Conservation (phyloP, 768 basidiomycete species). For the Trametes punicea region DNA sequence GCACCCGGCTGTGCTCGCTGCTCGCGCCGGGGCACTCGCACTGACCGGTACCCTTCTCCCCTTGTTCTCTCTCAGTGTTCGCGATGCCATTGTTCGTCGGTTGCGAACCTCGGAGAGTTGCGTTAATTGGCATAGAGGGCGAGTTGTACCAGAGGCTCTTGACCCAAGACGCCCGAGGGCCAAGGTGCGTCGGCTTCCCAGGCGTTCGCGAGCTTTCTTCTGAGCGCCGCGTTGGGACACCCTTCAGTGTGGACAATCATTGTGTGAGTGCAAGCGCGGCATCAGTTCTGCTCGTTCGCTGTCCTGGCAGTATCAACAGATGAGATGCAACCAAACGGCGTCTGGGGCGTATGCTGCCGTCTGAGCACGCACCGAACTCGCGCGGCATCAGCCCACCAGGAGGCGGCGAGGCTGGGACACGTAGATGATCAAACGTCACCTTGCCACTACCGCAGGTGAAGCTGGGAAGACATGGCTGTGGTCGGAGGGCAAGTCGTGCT, state of each 20-base stretch:
- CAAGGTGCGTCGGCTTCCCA: neutral
- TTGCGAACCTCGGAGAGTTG: too few species aligned
- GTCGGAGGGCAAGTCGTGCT: slow-evolving; percentile 2
- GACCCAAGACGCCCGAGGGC: neutral
- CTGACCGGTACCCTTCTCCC: neutral
- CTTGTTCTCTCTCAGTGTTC: neutral
- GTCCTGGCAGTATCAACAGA: neutral
- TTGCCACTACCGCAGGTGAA: too few species aligned
- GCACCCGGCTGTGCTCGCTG: slow-evolving; percentile 4
- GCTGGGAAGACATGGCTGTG: neutral
- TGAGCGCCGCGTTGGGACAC: too few species aligned
- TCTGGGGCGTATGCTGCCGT: slow-evolving; percentile 5
- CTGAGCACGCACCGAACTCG: slow-evolving; percentile 22
- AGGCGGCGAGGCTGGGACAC: slow-evolving; percentile 1
- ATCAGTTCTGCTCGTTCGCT: too few species aligned
- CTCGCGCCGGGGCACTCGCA: neutral
- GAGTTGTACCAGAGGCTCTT: neutral
- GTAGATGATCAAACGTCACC: too few species aligned
- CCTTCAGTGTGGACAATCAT: too few species aligned
- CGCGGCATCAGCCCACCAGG: slow-evolving; percentile 23
- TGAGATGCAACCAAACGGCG: neutral
- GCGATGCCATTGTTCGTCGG: neutral
- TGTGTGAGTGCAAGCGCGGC: too few species aligned
- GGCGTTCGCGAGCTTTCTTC: neutral
- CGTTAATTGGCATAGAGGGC: too few species aligned